Conservation (phyloP, 805 yeast genomes). For the Myxozyma vanderwaltii region DNA sequence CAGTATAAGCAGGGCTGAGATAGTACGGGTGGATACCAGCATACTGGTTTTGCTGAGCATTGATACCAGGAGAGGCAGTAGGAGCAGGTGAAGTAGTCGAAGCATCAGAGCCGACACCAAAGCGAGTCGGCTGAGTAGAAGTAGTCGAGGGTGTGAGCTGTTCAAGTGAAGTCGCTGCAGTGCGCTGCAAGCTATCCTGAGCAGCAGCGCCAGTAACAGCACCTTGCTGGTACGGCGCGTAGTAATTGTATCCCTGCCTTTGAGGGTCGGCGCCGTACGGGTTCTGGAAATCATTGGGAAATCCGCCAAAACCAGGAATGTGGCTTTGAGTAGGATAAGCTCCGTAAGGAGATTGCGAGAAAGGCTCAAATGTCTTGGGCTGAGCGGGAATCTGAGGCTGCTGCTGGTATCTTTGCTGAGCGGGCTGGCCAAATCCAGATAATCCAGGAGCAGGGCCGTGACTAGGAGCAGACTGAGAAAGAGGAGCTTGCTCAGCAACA, state of each 20-base stretch:
- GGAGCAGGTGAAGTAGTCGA: slow-evolving; percentile 31
- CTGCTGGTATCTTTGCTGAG: slow-evolving; percentile 29
- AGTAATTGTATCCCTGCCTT: slow-evolving; percentile 28
- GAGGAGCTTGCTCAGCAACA: not conserved
- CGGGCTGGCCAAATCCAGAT: slow-evolving; percentile 32
- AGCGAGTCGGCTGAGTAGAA: slow-evolving; percentile 33
- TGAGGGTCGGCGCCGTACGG: slow-evolving; percentile 34
- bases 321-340: slow-evolving; percentile 32
- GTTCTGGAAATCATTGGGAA: slow-evolving; percentile 34
- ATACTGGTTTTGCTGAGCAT: slow-evolving; percentile 33
- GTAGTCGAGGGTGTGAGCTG: slow-evolving; percentile 32
- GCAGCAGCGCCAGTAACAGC: slow-evolving; percentile 21
- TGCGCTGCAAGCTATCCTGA: slow-evolving; percentile 30
- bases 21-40: slow-evolving; percentile 34
- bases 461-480: slow-evolving; percentile 12
- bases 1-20: slow-evolving; percentile 33
- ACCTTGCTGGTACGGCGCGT: slow-evolving; percentile 31
- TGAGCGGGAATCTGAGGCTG: slow-evolving; percentile 13
- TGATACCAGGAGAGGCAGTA: slow-evolving; percentile 27
- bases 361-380: slow-evolving; percentile 34
- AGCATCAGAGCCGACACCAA: slow-evolving; percentile 32
- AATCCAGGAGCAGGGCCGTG: slow-evolving; percentile 26
- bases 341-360: slow-evolving; percentile 34
- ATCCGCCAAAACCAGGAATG: slow-evolving; percentile 34
- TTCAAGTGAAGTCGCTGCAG: slow-evolving; percentile 29